These are phyloP conservation scores for Cladosporium sp. DNA, from an alignment of 2,329 filamentous ascomycete species.

Conservation along the genomic window DNA sequence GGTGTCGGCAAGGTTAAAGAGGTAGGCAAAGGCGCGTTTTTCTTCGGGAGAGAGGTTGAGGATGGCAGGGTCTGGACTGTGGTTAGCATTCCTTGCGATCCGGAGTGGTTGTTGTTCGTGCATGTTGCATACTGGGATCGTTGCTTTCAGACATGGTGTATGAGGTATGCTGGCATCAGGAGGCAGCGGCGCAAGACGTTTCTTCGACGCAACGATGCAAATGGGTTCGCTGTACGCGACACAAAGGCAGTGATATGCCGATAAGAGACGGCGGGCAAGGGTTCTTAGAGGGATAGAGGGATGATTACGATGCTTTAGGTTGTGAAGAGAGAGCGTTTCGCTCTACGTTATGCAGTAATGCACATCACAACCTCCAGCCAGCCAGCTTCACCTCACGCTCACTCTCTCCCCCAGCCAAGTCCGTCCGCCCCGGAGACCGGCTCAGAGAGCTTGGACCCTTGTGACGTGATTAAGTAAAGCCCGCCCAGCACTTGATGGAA, in stretches of 20 bases:
- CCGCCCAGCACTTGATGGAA: no score
- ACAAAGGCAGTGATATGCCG: background rate
- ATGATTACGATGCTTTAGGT: slow-evolving; percentile 1
- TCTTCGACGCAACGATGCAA: slow-evolving; percentile 1
- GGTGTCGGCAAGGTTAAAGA: slow-evolving; percentile 88
- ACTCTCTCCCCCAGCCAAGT: no score
- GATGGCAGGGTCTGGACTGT: slow-evolving; percentile 26
- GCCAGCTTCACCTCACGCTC: slow-evolving; percentile 3
- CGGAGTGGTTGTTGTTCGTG: background rate
- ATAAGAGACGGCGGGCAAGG: background rate
- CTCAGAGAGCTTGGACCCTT: no score
- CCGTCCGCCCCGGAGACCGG: no score
- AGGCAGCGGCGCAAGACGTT: slow-evolving; percentile 10
- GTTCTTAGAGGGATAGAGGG: background rate
- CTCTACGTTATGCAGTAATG: background rate
- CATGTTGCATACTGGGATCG: background rate
- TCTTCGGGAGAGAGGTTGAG: slow-evolving; percentile 80
- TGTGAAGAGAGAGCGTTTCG: slow-evolving; percentile 6
- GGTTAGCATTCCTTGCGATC: slow-evolving; percentile 14
- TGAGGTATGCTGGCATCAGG: slow-evolving; percentile 8
- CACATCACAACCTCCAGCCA: slow-evolving; percentile 7
- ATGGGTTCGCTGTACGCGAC: slow-evolving; percentile 1
- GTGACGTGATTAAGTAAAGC: no score
- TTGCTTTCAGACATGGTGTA: slow-evolving; percentile 17
- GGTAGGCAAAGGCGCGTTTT: slow-evolving; percentile 86